Evolutionary conservation across 1,284 basidiomycete genomes (phyloP), one percentile per base, ranked within the genome.

Genomic region (Trichosporon ovoides): DNA sequence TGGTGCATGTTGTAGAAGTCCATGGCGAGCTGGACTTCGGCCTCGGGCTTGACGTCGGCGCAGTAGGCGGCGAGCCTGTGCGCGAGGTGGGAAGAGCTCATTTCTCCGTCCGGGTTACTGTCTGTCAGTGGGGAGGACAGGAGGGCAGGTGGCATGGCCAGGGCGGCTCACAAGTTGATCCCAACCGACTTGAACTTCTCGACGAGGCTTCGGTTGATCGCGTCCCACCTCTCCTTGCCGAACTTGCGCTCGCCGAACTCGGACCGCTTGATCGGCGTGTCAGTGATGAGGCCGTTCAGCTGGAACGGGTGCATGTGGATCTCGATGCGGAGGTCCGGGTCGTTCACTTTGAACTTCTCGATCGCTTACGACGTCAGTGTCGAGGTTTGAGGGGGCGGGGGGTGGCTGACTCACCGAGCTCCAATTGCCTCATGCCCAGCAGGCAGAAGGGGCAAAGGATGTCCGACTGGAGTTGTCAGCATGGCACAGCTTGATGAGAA

Each of bases 1-100:
- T 80, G 79, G 66, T 77, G 78, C 13, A 73, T 68, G 38, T 70
- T 53, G 61, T 73, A 71, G 10, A 75, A 40, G 49, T 69, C 71
- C 61, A 72, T 68, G 22, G 65, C 67, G 36, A 76, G 56, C 0
- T 62, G 57, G 1, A 73, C 56, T 60, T 80, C 79, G 22, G 65
- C 55, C 1, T 61, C 61, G 3, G 78, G 78, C 35, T 70, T 67
- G 50, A 70, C 65, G 7, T 72, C 55, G n/a, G 64, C 59, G 2
- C 70, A 65, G 56, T 68, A 66, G 13, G 66, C 64, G 18, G 67
- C 65, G 7, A 81, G 59, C 9, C 79, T 70, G 59, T 80, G 80
- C 2, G 70, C 73, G 19, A 73, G 66, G 55, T 74, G 77, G 10
- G 77, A 76, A 12, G 71, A 69, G 1, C 69, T 66, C 7, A 78